phyloP scores from a whole-genome alignment of 768 basidiomycete genomes.

The Leccinellum albellum region DNA sequence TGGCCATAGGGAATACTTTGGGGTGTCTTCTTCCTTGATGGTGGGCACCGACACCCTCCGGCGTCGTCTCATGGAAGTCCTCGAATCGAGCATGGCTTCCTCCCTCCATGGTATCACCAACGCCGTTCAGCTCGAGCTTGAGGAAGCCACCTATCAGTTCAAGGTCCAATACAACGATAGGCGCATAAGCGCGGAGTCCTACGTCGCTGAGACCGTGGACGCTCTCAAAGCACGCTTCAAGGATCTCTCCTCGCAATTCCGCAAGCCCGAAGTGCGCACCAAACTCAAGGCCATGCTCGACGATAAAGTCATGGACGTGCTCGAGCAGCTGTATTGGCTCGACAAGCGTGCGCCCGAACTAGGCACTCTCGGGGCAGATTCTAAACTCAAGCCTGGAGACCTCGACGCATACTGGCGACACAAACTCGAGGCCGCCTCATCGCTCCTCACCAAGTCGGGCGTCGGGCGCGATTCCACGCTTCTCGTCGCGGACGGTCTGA shows the following conservation, averaged over 20 bases:
- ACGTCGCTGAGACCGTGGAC: constrained; percentile 97
- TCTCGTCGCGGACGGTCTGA: constrained; percentile 90
- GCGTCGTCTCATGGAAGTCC: constrained; percentile 89
- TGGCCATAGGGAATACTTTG: constrained; percentile 58
- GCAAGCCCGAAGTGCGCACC: constrained; percentile 80
- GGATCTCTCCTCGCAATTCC: constrained; percentile 79
- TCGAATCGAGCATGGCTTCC: constrained; percentile 96
- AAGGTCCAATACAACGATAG: constrained; percentile 98
- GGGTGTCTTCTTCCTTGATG: constrained; percentile 64
- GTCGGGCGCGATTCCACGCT: constrained; percentile 92
- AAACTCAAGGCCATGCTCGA: constrained; percentile 93
- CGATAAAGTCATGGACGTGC: constrained; percentile 94
- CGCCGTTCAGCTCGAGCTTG: constrained; percentile 93
- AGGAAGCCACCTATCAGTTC: constrained; percentile 97
- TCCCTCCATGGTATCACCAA: constrained; percentile 95
- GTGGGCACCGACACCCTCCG: constrained; percentile 90
- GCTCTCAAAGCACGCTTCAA: constrained; percentile 86
- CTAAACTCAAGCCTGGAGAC: constrained; percentile 65
- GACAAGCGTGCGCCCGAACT: constrained; percentile 85
- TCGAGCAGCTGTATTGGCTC: constrained; percentile 96
- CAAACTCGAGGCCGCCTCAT: constrained; percentile 92
- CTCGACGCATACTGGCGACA: constrained; percentile 92
- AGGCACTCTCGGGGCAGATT: constrained; percentile 61
- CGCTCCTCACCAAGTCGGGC: constrained; percentile 91
- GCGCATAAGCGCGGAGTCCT: constrained; percentile 90